A percentile compares a stretch with the other conserved stretches of the same genome.
These are phyloP conservation scores for Daedaleopsis nitida DNA, from an alignment of 768 basidiomycete species.

Conservation along the genomic window DNA sequence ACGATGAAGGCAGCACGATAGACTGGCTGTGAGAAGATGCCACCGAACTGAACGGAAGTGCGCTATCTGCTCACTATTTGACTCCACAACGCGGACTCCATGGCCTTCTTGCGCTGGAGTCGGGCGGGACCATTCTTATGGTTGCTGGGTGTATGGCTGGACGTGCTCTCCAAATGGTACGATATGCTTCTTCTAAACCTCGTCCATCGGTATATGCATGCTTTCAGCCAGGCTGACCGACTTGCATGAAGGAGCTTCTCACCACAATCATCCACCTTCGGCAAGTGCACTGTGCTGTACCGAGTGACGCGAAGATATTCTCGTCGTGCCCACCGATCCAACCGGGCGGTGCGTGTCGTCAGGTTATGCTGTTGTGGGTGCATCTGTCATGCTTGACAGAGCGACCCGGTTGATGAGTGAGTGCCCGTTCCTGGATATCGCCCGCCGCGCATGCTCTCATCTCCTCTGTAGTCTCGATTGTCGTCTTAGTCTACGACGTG, in stretches of 20 bases:
- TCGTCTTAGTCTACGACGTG: constrained; percentile 77
- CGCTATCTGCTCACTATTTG: constrained; percentile 45
- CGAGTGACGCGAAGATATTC: constrained; percentile 69
- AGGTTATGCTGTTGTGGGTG: constrained; percentile 76
- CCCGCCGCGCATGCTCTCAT: background rate
- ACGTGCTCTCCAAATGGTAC: constrained; percentile 74
- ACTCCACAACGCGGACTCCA: constrained; percentile 57
- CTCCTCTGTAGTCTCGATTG: constrained; percentile 57
- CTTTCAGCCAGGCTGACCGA: constrained; percentile 57
- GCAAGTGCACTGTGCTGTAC: constrained; percentile 46
- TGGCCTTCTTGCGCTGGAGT: constrained; percentile 53
- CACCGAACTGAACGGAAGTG: constrained; percentile 57
- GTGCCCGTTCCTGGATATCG: constrained; percentile 19
- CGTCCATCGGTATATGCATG: background rate
- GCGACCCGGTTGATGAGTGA: constrained; percentile 78
- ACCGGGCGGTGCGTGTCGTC: constrained; percentile 70
- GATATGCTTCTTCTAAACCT: constrained; percentile 3
- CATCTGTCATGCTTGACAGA: constrained; percentile 74
- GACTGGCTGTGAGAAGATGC: constrained; percentile 73
- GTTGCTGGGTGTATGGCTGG: constrained; percentile 74
- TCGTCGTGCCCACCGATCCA: constrained; percentile 69
- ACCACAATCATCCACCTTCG: constrained; percentile 1
- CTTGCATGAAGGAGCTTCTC: constrained; percentile 70
- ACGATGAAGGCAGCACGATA: constrained; percentile 63
- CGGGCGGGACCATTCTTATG: constrained; percentile 56